Conservation (phyloP, 768 basidiomycete genomes). For the Peribolospora kevripleyi region DNA sequence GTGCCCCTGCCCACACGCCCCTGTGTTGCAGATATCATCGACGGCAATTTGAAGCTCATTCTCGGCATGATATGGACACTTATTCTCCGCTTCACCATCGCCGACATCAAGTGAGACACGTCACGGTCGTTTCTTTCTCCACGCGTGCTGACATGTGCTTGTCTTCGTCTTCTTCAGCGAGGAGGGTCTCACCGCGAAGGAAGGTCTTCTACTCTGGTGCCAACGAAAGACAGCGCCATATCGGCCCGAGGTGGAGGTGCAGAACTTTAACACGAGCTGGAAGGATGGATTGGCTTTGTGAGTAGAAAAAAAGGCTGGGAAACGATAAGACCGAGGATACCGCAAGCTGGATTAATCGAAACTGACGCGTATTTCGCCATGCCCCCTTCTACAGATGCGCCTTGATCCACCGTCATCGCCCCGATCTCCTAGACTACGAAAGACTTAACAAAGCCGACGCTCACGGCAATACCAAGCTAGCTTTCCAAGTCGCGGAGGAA, state of each 20-base stretch:
- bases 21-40: slow-evolving; percentile 55
- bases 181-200: slow-evolving; percentile 96
- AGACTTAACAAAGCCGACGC: slow-evolving; percentile 62
- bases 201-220: slow-evolving; percentile 91
- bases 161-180: slow-evolving; percentile 33
- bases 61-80: slow-evolving; percentile 86
- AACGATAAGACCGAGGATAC: background rate
- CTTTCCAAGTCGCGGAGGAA: slow-evolving; percentile 68
- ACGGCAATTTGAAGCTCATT: slow-evolving; percentile 93
- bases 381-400: slow-evolving; percentile 45
- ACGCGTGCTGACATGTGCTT: background rate
- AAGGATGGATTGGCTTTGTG: slow-evolving; percentile 85
- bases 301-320: slow-evolving; percentile 17
- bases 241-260: slow-evolving; percentile 57
- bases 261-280: slow-evolving; percentile 83
- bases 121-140: background rate
- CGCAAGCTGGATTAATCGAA: background rate
- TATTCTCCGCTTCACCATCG: slow-evolving; percentile 89
- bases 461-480: slow-evolving; percentile 58
- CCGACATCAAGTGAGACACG: slow-evolving; percentile 65
- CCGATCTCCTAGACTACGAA: slow-evolving; percentile 77
- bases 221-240: slow-evolving; percentile 85
- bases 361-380: too few relatives aligned
- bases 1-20: background rate
- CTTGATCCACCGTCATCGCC: slow-evolving; percentile 87